phyloP scores from a whole-genome alignment of 257 asterid species.

The Plectranthus barbatus region DNA sequence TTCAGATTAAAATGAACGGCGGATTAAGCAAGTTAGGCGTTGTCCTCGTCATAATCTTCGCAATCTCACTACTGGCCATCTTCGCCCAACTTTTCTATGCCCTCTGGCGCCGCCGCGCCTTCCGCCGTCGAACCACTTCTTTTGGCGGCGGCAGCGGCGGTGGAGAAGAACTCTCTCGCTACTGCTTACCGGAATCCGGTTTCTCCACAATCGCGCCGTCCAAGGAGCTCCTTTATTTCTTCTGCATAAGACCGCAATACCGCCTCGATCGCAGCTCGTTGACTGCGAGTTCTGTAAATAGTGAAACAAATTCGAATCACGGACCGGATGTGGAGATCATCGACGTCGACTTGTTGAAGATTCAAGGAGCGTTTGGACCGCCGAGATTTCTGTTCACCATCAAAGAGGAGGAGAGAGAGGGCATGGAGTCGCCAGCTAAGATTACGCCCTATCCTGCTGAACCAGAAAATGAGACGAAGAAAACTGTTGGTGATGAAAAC shows the following conservation, averaged over 20 bases:
- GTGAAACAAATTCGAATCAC: not conserved
- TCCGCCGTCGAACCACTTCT: constrained; percentile 26
- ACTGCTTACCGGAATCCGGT: constrained; percentile 21
- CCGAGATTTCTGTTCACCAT: constrained; percentile 53
- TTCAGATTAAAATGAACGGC: constrained; percentile 21
- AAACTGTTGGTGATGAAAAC: not conserved
- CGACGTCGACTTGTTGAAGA: constrained; percentile 54
- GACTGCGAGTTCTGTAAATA: not conserved
- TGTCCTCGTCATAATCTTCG: constrained; percentile 36
- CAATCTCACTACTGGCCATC: constrained; percentile 32
- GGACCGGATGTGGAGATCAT: constrained; percentile 35
- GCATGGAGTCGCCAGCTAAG: constrained; percentile 28
- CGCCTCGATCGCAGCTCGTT: constrained; percentile 23
- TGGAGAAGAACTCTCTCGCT: constrained; percentile 13
- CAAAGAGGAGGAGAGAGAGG: constrained; percentile 52
- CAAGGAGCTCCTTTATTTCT: constrained; percentile 42
- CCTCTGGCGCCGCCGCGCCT: constrained; percentile 50
- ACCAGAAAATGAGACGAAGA: constrained; percentile 1
- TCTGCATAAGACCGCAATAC: constrained; percentile 33
- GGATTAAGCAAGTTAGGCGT: constrained; percentile 39
- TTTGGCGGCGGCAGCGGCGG: not conserved
- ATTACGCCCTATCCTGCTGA: constrained; percentile 3
- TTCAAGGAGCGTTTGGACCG: constrained; percentile 45
- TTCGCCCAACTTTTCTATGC: constrained; percentile 33
- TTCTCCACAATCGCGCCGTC: constrained; percentile 20